These are phyloP conservation scores for Ogataea zsoltii DNA, from an alignment of 805 yeast genomes.

Conservation along the genomic window DNA sequence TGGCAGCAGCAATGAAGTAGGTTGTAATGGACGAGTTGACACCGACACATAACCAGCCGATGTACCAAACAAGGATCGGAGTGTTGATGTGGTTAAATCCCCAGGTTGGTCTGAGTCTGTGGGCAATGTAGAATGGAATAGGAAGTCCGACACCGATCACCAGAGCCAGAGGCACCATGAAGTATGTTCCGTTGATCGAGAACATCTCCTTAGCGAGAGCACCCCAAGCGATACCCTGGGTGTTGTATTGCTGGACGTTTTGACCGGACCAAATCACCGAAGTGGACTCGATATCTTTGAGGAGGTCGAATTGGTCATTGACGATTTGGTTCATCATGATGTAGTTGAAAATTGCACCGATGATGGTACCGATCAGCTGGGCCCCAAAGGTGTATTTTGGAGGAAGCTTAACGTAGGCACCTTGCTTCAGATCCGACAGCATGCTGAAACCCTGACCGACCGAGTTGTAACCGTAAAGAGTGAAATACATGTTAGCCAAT, in stretches of 20 bases:
- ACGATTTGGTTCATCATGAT: slow-evolving; percentile 35
- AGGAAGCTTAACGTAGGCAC: slow-evolving; percentile 45
- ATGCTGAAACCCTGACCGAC: slow-evolving; percentile 42
- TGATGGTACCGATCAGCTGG: slow-evolving; percentile 41
- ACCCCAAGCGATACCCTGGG: slow-evolving; percentile 38
- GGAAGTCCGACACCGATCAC: slow-evolving; percentile 32
- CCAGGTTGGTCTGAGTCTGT: slow-evolving; percentile 32
- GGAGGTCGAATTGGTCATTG: slow-evolving; percentile 31
- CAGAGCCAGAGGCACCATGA: slow-evolving; percentile 32
- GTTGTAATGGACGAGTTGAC: slow-evolving; percentile 36
- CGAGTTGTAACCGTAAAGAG: slow-evolving; percentile 42
- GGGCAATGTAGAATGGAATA: slow-evolving; percentile 31
- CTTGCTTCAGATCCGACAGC: slow-evolving; percentile 43
- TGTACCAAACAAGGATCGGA: slow-evolving; percentile 34
- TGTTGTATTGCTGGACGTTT: slow-evolving; percentile 37
- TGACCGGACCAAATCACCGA: slow-evolving; percentile 37
- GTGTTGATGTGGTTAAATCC: slow-evolving; percentile 27
- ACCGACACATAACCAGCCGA: slow-evolving; percentile 35
- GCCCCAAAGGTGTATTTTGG: slow-evolving; percentile 43
- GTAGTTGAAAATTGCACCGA: slow-evolving; percentile 28
- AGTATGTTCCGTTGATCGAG: slow-evolving; percentile 30
- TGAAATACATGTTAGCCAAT: slow-evolving; percentile 44
- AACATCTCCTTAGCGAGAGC: slow-evolving; percentile 36
- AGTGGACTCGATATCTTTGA: slow-evolving; percentile 30
- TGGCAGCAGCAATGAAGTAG: slow-evolving; percentile 30